Base-by-base conservation (phyloP, 2,329 filamentous ascomycete species). In the Escovopsis sp. region DNA sequence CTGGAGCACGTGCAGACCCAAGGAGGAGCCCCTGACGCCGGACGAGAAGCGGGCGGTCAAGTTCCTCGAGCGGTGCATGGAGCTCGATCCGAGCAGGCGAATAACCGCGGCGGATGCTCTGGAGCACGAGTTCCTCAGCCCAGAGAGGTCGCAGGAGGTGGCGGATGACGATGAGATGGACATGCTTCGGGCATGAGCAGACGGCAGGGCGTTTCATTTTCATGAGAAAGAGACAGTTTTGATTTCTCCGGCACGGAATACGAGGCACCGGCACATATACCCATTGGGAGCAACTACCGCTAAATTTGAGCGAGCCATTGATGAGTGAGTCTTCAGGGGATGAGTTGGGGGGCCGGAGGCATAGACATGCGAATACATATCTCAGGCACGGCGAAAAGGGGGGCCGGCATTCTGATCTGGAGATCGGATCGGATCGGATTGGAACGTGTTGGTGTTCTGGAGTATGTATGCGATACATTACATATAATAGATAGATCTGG, bases 1-100 rank as follows among this genome's bases (percentile, higher is more conserved):
- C 33, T 98, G 90, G 90, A 90, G 85, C 50, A 94, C 85, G 18
- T 83, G 81, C 40, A 74, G 85, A 16, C 76, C 73, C 37, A 70
- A 75, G 16, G 60, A 63, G 5, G 65, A 65, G 36, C 60, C 63
- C 2, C 55, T 90, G 27, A 69, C 65, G 0, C 58, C 64, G 0
- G 79, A 85, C 17, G 84, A 90, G 60, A 73, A 71, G 47, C 62
- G 80, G 40, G 83, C 83, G 0, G 66, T 88, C 1, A 65, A 71
- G 29, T 90, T 92, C 49, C 55, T 92, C 40, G 66, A 72, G 34
- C 60, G 70, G 14, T 83, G 82, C 46, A 68, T 92, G 53, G 82
- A 90, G 37, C 62, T 87, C 33, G 82, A 92, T 49, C 82, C 84
- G 0, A 62, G 62, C 18, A 76, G 71, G 53, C 64, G 84, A 18